A percentile compares a stretch with the other conserved stretches of the same genome.
phyloP scores from a whole-genome alignment of 1,139 yeast species.

The Debaryomyces sp. region DNA sequence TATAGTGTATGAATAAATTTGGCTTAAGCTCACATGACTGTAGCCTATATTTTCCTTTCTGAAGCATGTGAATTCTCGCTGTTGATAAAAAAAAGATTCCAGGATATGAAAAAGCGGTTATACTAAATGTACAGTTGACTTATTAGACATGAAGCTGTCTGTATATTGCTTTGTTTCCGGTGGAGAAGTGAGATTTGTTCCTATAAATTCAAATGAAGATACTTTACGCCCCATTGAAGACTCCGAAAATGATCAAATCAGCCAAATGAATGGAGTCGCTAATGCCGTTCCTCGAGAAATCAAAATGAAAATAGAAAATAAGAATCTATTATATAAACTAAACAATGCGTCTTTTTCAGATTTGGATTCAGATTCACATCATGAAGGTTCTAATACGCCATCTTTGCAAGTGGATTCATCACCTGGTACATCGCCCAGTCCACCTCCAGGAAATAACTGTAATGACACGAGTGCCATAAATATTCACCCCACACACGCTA shows the following conservation, averaged over 20 bases:
- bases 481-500: constrained; percentile 37
- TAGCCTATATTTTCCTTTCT: background rate
- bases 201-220: constrained; percentile 30
- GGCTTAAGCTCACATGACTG: constrained; percentile 3
- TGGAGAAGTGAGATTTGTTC: constrained; percentile 42
- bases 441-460: constrained; percentile 14
- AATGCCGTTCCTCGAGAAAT: constrained; percentile 7
- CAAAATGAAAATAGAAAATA: constrained; percentile 35
- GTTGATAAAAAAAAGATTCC: background rate
- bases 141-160: constrained; percentile 21
- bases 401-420: constrained; percentile 9
- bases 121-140: background rate
- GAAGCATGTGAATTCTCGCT: constrained; percentile 5
- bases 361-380: constrained; percentile 32
- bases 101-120: background rate
- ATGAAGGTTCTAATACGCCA: constrained; percentile 6
- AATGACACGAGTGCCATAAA: constrained; percentile 23
- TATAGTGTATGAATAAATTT: background rate
- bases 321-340: constrained; percentile 42
- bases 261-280: constrained; percentile 15
- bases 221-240: background rate
- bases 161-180: constrained; percentile 45
- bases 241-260: constrained; percentile 16
- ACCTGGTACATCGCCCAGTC: constrained; percentile 19
- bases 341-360: constrained; percentile 50